Percentiles rank a stretch among this genome's conserved stretches.
These are phyloP conservation scores for Fusarium virguliforme DNA, from an alignment of 2,329 filamentous ascomycete species.

Conservation along the genomic window DNA sequence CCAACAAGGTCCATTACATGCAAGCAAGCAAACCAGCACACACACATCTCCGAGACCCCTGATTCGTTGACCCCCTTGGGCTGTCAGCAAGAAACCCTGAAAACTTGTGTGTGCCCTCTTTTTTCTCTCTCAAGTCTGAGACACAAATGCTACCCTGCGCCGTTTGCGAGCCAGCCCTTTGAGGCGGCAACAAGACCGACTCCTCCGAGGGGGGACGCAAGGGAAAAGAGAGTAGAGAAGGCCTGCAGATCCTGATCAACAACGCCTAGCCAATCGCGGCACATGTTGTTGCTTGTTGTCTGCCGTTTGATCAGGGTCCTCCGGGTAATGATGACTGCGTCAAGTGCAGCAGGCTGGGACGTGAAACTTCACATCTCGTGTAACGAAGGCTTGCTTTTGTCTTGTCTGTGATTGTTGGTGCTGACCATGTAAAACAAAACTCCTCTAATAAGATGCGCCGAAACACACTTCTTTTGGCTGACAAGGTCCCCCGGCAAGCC, in stretches of 20 bases:
- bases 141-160: conserved; percentile 9
- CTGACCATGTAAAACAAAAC: neutral
- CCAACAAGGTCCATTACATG: conserved; percentile 5
- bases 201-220: conserved; percentile 9
- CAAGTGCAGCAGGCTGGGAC: neutral
- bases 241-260: conserved; percentile 4
- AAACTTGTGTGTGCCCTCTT: neutral
- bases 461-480: neutral
- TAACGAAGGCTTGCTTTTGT: neutral
- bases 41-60: neutral
- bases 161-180: conserved; percentile 1
- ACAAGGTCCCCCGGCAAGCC: neutral
- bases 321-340: conserved; percentile 4
- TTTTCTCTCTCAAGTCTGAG: neutral
- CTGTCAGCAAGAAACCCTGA: neutral
- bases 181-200: conserved; percentile 11
- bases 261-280: neutral
- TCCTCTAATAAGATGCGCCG: conserved; percentile 5
- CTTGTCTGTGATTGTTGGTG: conserved; percentile 8
- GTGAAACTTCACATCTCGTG: neutral
- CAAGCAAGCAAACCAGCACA: conserved; percentile 6
- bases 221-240: neutral
- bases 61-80: neutral
- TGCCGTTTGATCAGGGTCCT: neutral
- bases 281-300: neutral